Conservation (phyloP, 305 asterid genomes). For the Vinca major region DNA sequence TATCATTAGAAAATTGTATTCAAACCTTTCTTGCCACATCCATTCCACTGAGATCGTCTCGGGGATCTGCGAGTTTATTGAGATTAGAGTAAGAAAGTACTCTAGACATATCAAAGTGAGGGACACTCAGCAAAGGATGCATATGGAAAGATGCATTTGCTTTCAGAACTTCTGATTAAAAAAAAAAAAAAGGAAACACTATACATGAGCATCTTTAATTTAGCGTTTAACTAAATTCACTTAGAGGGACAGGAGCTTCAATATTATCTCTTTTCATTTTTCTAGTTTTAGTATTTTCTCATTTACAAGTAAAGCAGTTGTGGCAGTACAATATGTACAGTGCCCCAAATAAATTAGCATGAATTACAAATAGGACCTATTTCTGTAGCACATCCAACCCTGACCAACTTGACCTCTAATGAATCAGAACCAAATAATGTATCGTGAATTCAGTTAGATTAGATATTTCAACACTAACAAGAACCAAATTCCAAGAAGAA, state of each 20-base stretch:
- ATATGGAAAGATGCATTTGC: neutral
- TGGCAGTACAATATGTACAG: neutral
- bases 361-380: neutral
- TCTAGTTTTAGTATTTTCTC: neutral
- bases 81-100: conserved; percentile 20
- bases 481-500: neutral
- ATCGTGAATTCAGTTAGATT: neutral
- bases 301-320: neutral
- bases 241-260: neutral
- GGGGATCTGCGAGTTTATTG: conserved; percentile 58
- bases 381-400: too few species aligned
- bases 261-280: neutral
- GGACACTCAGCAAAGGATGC: neutral
- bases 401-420: neutral
- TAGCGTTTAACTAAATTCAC: neutral
- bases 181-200: neutral
- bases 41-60: conserved; percentile 95
- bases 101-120: neutral
- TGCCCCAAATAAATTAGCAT: neutral
- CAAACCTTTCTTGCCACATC: conserved; percentile 95
- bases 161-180: neutral
- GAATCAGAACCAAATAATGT: neutral
- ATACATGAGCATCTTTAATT: neutral
- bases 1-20: conserved; percentile 12
- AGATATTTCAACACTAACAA: neutral